Base-by-base conservation (phyloP, 805 yeast genomes). In the Cyberlindnera bimundalis region DNA sequence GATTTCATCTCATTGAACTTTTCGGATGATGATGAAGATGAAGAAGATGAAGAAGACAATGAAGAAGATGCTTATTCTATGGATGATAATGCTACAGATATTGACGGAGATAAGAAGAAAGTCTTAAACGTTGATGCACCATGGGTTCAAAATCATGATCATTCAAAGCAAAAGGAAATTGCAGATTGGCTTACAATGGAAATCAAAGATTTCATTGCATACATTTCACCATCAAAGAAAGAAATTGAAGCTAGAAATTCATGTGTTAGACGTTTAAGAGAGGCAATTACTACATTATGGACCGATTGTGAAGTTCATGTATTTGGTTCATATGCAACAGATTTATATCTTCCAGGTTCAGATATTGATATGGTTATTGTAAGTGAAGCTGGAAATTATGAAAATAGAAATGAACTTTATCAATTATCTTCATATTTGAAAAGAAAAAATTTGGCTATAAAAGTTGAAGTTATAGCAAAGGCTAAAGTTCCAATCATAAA, bases 401-500 rank as follows among this genome's bases (percentile, higher is more conserved):
- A 77, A 52, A 75, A 73, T 43, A 75, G 86, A 56, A 71, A 78
- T n/a, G 67, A 76, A 18, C 63, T 91, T 33, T 89, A 81, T 58
- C 81, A 80, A 52, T 67, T 91, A 10, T 79, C 96, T 2, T 78
- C 88, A 5, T 76, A 73, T 52, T 68, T 91, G 46, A 73, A 86
- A 51, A 69, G 73, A 29, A 65, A 70, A 30, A 71, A 74, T 12
- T 62, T 88, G 33, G 95, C 93, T 1, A 71, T 72, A 25, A 73
- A 79, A 40, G 81, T 90, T 17, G 93, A 87, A 56, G 95, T 90
- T 4, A 82, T 91, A 35, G 86, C 96, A 3, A 79, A 79, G 48
- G 95, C 98, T 5, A 81, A 89, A 50, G 97, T 91, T 16, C 99
- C 99, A 2, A 91, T 91, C 48, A 84, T 91, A 60, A 91, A 93